Conservation (phyloP, 495 filamentous ascomycete genomes). For the Penicillium manginii region DNA sequence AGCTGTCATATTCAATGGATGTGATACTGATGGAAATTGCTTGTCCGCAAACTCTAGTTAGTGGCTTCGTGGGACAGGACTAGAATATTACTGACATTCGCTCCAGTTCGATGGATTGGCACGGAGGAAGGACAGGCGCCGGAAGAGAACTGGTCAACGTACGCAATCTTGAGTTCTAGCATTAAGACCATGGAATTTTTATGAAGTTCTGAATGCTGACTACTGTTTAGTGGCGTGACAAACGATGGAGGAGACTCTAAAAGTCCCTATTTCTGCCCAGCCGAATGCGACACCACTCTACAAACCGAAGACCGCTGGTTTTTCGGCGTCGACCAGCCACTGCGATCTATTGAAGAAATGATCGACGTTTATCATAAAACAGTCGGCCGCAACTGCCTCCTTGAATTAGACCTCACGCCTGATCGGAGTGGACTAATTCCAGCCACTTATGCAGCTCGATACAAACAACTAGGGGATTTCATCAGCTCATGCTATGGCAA, state of each 20-base stretch:
- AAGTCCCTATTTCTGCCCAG: conserved; percentile 18
- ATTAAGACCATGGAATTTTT: not conserved
- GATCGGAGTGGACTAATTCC: conserved; percentile 14
- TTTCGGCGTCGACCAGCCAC: conserved; percentile 14
- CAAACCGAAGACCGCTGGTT: conserved; percentile 18
- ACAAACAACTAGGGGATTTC: conserved; percentile 15
- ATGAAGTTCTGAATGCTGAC: not conserved
- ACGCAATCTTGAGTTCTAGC: not conserved
- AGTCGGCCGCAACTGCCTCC: conserved; percentile 15
- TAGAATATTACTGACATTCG: not conserved
- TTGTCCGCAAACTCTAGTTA: conserved; percentile 10
- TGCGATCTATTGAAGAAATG: conserved; percentile 19
- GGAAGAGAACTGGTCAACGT: conserved; percentile 19
- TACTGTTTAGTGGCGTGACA: conserved; percentile 10
- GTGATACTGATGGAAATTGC: conserved; percentile 14
- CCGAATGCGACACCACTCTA: conserved; percentile 18
- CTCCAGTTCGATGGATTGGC: conserved; percentile 17
- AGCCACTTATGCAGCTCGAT: conserved; percentile 10
- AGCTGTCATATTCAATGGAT: conserved; percentile 16
- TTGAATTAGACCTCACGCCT: conserved; percentile 13
- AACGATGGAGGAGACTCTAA: conserved; percentile 13
- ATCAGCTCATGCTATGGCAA: conserved; percentile 14
- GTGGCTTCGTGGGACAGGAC: not conserved
- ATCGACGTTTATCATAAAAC: conserved; percentile 18
- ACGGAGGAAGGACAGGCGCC: conserved; percentile 12